Evolutionary conservation across 2,329 filamentous ascomycete species (phyloP).

Genomic region (Colletotrichum camelliae): DNA sequence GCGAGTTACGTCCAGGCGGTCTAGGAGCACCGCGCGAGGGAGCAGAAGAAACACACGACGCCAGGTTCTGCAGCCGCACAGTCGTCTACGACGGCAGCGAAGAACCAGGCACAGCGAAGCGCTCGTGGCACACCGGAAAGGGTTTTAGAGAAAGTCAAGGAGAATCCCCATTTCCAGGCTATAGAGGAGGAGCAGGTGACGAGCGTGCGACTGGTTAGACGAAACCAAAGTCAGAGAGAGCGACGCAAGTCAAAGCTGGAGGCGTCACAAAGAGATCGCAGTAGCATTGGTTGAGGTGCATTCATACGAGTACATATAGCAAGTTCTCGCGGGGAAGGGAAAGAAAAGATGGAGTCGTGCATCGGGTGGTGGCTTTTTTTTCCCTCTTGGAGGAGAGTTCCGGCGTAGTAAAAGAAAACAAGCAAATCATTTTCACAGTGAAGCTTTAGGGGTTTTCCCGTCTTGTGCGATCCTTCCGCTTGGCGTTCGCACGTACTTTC

Average conservation of each 20-base stretch:
- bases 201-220: constrained; percentile 21
- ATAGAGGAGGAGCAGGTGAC: constrained; percentile 3
- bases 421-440: background rate
- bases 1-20: constrained; percentile 89
- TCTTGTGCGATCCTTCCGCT: background rate
- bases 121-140: background rate
- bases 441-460: background rate
- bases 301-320: constrained; percentile 1
- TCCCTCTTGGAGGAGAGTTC: background rate
- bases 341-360: background rate
- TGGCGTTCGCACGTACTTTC: background rate
- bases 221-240: constrained; percentile 18
- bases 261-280: background rate
- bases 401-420: background rate
- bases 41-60: background rate
- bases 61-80: background rate
- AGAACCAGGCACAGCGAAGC: background rate
- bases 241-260: constrained; percentile 9
- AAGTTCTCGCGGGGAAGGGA: background rate
- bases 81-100: background rate
- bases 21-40: constrained; percentile 38
- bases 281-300: constrained; percentile 16
- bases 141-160: background rate
- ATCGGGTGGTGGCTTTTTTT: background rate
- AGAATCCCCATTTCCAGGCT: background rate